A percentile compares a stretch with the other conserved stretches of the same genome.
Evolutionary conservation across 176 grass and related monocot species (phyloP).

Genomic region (bread wheat (Triticum aestivum)): DNA sequence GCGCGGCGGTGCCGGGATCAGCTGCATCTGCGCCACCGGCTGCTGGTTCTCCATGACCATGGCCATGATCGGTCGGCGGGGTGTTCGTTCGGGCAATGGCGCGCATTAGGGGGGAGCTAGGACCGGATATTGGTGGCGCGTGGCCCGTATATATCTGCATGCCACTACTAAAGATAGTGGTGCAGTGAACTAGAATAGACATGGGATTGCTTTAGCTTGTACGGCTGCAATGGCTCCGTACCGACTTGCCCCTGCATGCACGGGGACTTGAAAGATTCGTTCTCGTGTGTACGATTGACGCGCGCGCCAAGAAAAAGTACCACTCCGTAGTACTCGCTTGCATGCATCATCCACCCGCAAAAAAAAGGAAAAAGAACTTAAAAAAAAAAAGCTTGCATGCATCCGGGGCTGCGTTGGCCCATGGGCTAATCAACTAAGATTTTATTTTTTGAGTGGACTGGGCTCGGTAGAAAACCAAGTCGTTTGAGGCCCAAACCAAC

Average conservation of each 20-base stretch:
- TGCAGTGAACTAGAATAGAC: slow-evolving; percentile 33
- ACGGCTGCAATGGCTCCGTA: neutral
- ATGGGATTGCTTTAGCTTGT: neutral
- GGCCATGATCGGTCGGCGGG: slow-evolving; percentile 31
- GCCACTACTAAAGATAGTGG: slow-evolving; percentile 39
- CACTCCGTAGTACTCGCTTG: too few species aligned
- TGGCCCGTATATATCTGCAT: slow-evolving; percentile 1
- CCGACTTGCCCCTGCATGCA: neutral
- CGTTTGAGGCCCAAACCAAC: neutral
- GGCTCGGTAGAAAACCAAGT: neutral
- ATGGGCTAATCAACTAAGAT: neutral
- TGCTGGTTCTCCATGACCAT: slow-evolving; percentile 57
- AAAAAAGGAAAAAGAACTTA: too few species aligned
- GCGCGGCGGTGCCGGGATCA: neutral
- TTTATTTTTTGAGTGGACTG: too few species aligned
- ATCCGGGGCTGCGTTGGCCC: neutral
- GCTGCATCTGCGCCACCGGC: neutral
- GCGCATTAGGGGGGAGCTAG: slow-evolving; percentile 9
- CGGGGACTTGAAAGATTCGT: slow-evolving; percentile 13
- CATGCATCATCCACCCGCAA: too few species aligned
- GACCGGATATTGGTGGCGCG: neutral
- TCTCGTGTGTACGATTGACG: neutral
- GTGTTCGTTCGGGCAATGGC: neutral
- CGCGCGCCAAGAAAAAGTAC: slow-evolving; percentile 14
- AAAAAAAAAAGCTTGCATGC: neutral